These are phyloP conservation scores for Pouteria campechiana DNA, from an alignment of 179 eudicot genomes.

Conservation along the genomic window DNA sequence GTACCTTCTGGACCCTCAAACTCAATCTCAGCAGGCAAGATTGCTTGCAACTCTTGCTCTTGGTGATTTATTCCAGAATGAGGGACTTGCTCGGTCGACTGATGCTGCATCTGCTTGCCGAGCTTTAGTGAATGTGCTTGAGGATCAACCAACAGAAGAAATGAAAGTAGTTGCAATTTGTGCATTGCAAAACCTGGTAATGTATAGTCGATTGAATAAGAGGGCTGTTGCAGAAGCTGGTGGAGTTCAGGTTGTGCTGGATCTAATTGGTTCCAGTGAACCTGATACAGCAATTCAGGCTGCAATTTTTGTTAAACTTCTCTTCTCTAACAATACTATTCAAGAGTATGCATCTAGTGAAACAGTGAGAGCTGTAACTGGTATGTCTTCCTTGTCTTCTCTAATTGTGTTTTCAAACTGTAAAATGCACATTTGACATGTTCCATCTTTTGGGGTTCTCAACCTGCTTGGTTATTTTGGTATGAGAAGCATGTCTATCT, in stretches of 20 bases:
- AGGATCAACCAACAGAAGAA: slow-evolving; percentile 99
- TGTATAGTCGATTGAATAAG: slow-evolving; percentile 84
- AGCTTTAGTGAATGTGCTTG: slow-evolving; percentile 84
- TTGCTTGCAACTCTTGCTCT: slow-evolving; percentile 86
- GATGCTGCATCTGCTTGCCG: slow-evolving; percentile 97
- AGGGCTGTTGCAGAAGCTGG: slow-evolving; percentile 99
- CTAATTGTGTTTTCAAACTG: no score
- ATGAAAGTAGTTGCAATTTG: slow-evolving; percentile 98
- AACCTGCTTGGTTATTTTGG: no score
- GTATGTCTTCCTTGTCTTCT: no score
- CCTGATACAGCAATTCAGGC: slow-evolving; percentile 94
- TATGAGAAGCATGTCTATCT: no score
- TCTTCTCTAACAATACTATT: slow-evolving; percentile 88
- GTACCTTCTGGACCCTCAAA: slow-evolving; percentile 95
- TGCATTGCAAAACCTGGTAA: slow-evolving; percentile 93
- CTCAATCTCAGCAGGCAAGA: slow-evolving; percentile 93
- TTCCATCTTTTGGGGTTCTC: no score
- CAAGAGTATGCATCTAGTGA: slow-evolving; percentile 99
- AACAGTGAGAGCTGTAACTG: slow-evolving; percentile 93
- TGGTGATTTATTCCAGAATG: slow-evolving; percentile 95
- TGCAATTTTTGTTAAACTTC: slow-evolving; percentile 77
- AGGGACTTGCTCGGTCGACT: slow-evolving; percentile 74
- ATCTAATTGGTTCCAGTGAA: slow-evolving; percentile 85
- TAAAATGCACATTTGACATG: no score
- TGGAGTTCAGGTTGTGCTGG: slow-evolving; percentile 89